Base-by-base conservation (phyloP, 2,329 filamentous ascomycete genomes). In the Scedosporium minutisporum region DNA sequence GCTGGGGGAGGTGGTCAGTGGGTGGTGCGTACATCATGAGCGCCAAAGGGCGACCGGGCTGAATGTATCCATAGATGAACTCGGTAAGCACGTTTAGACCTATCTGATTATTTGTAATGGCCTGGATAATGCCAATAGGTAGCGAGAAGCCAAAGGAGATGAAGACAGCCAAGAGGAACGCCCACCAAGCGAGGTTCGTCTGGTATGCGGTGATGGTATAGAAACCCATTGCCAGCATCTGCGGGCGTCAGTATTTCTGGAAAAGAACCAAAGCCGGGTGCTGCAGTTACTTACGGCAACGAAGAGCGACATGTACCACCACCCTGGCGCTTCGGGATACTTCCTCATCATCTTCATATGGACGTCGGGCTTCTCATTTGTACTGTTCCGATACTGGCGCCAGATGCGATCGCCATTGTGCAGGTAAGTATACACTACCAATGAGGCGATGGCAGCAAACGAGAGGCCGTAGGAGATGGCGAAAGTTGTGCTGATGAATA, bases 1-100 rank as follows among this genome's bases (percentile, higher is more conserved):
- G 69, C 77, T 14, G 9, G 33, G 33, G 33, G 33, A 10, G 10
- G 10, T 27, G 25, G 3, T 3, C 5, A 27, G 9, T 38, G 10
- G 33, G 9, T 14, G 33, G 12, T 38, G 10, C 33, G 66, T 70
- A 89, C 76, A 91, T 79, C 88, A 92, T 91, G 65, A 91, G 82
- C 0, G 86, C 88, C 62, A 91, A 75, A 0, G 89, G 88, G 5
- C 82, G 77, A 2, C 89, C 89, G 0, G 88, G 88, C 65, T 90
- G 87, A 68, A 91, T 88, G 68, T 91, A 91, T 1, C 89, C 89
- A 64, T 86, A 85, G 3, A 92, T 76, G 66, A 91, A 90, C 74
- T 90, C 88, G 0, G 87, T 89, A 65, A 91, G 76, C 27, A 92
- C 87, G 65, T 91, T 91, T 42, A 91, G 76, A 1, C 87, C 87